Conservation (phyloP, 176 grass and related monocot species). For the Rhynchospora tenuis region DNA sequence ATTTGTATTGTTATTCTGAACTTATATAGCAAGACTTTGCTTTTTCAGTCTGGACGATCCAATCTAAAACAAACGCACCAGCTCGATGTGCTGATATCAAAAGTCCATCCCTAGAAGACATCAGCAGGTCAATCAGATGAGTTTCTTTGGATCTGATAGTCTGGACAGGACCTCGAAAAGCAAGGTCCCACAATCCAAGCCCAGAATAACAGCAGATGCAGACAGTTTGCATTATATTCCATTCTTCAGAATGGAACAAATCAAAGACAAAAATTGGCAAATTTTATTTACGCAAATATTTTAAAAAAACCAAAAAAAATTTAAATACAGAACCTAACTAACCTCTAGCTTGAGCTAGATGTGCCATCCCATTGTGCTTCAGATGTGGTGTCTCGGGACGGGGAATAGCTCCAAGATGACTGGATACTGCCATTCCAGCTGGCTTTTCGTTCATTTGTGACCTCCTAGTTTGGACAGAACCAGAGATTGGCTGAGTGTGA, state of each 20-base stretch:
- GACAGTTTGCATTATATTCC: neutral
- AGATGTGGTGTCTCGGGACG: conserved; percentile 31
- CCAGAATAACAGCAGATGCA: conserved; percentile 15
- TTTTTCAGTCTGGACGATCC: neutral
- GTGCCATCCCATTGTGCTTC: conserved; percentile 44
- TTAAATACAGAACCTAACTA: conserved; percentile 7
- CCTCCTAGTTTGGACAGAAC: conserved; percentile 32
- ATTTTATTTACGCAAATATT: neutral
- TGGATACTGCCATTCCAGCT: conserved; percentile 36
- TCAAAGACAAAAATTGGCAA: neutral
- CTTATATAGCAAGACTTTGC: neutral
- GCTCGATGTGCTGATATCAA: neutral
- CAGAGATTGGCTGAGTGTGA: conserved; percentile 28
- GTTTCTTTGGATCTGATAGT: too few relatives aligned
- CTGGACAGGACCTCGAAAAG: conserved; percentile 17
- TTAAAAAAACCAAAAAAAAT: neutral
- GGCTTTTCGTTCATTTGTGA: conserved; percentile 38
- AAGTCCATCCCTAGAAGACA: too few relatives aligned
- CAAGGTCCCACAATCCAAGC: conserved; percentile 2
- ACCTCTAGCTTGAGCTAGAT: conserved; percentile 51
- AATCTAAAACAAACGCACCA: conserved; percentile 15
- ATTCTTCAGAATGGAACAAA: conserved; percentile 1
- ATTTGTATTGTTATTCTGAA: neutral
- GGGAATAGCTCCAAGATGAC: conserved; percentile 31
- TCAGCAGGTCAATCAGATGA: too few relatives aligned